Percentiles rank a stretch among this genome's conserved stretches.
phyloP scores from a whole-genome alignment of 441 rosid species.

The Syzygium malaccense region DNA sequence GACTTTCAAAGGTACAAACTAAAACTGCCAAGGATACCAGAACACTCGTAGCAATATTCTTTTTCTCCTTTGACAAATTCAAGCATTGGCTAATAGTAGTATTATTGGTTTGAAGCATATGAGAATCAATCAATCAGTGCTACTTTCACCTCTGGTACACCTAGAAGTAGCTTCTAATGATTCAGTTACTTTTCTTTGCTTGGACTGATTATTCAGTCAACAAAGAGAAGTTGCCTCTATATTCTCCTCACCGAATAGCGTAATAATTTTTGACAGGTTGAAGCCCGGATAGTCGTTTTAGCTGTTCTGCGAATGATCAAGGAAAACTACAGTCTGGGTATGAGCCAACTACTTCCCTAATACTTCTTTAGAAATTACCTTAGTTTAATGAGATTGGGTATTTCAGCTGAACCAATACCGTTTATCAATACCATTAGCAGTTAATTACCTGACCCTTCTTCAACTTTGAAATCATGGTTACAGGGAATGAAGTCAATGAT shows the following conservation, averaged over 20 bases:
- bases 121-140: neutral
- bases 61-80: neutral
- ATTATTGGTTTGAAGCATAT: neutral
- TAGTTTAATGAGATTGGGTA: neutral
- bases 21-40: neutral
- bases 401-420: neutral
- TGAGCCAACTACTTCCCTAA: neutral
- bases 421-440: neutral
- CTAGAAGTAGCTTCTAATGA: neutral
- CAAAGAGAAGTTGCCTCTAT: neutral
- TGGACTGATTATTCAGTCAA: neutral
- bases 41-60: neutral
- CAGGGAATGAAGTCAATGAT: constrained; percentile 68
- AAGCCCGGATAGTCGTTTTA: constrained; percentile 85
- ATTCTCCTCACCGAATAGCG: neutral
- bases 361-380: neutral
- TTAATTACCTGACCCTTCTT: neutral
- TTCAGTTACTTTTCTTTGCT: neutral
- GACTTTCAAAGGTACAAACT: constrained; percentile 56
- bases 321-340: constrained; percentile 68
- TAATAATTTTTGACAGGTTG: constrained; percentile 51
- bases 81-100: neutral
- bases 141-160: neutral
- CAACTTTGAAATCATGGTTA: constrained; percentile 4
- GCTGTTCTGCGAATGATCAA: constrained; percentile 86